A percentile compares a stretch with the other conserved stretches of the same genome.
Conservation (phyloP, 768 basidiomycete species). For the Podaxis carcinomalis region DNA sequence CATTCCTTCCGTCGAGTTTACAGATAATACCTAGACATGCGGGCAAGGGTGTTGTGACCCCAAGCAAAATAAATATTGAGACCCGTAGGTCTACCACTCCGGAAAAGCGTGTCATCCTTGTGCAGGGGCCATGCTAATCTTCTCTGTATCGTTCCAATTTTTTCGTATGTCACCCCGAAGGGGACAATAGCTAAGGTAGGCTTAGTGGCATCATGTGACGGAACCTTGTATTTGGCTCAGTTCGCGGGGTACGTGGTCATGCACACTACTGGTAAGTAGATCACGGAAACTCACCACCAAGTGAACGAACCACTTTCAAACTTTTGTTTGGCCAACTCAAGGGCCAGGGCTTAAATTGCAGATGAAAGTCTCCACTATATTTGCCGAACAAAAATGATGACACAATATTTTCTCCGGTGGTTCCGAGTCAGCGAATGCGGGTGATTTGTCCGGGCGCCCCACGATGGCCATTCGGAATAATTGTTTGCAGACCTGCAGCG, state of each 20-base stretch:
- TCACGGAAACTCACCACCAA: too few species aligned
- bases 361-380: not conserved
- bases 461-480: not conserved
- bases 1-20: not conserved
- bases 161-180: conserved; percentile 95
- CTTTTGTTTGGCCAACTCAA: too few species aligned
- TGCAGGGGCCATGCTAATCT: conserved; percentile 99
- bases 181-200: conserved; percentile 40
- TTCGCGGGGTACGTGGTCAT: not conserved
- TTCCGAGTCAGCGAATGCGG: not conserved
- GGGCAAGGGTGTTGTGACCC: too few species aligned
- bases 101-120: conserved; percentile 99
- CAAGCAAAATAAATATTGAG: conserved; percentile 55
- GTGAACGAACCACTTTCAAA: too few species aligned
- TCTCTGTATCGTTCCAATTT: conserved; percentile 99
- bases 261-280: not conserved
- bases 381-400: not conserved
- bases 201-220: not conserved
- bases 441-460: not conserved
- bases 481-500: not conserved
- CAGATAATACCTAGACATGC: not conserved
- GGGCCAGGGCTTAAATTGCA: too few species aligned
- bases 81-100: conserved; percentile 75
- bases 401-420: not conserved
- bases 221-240: not conserved